These are phyloP conservation scores for Calendula officinalis DNA, from an alignment of 129 eudicot species.

Conservation along the genomic window DNA sequence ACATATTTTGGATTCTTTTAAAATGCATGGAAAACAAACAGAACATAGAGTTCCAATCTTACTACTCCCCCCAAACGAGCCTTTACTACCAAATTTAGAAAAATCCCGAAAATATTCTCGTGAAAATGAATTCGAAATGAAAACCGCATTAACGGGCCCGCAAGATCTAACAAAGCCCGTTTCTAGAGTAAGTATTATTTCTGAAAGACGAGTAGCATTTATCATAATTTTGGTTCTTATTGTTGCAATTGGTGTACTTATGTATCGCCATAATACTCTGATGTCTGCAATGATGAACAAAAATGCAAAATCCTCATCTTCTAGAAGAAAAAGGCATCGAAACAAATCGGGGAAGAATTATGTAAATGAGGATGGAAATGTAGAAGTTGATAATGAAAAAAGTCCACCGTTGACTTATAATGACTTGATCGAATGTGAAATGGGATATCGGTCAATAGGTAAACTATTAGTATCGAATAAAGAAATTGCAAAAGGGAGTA, in stretches of 20 bases:
- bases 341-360: conserved; percentile 47
- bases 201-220: conserved; percentile 25
- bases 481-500: conserved; percentile 97
- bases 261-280: conserved; percentile 28
- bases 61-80: conserved; percentile 33
- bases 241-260: conserved; percentile 32
- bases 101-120: conserved; percentile 27
- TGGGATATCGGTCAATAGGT: conserved; percentile 71
- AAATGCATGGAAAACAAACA: conserved; percentile 30
- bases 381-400: conserved; percentile 37
- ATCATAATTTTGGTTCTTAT: conserved; percentile 28
- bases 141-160: conserved; percentile 5
- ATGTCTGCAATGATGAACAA: conserved; percentile 26
- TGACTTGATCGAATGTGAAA: conserved; percentile 26
- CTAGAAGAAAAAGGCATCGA: conserved; percentile 61
- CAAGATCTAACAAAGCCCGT: conserved; percentile 30
- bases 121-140: conserved; percentile 27
- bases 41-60: conserved; percentile 41
- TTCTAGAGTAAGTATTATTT: conserved; percentile 13
- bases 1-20: conserved; percentile 34
- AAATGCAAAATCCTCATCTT: conserved; percentile 34
- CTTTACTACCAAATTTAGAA: conserved; percentile 35
- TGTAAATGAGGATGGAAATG: conserved; percentile 37
- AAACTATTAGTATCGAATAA: conserved; percentile 66
- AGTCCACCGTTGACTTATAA: conserved; percentile 41